Percentiles rank a stretch among this genome's conserved stretches.
These are phyloP conservation scores for Rhodofomes roseus DNA, from an alignment of 1,284 basidiomycete species.

Conservation along the genomic window DNA sequence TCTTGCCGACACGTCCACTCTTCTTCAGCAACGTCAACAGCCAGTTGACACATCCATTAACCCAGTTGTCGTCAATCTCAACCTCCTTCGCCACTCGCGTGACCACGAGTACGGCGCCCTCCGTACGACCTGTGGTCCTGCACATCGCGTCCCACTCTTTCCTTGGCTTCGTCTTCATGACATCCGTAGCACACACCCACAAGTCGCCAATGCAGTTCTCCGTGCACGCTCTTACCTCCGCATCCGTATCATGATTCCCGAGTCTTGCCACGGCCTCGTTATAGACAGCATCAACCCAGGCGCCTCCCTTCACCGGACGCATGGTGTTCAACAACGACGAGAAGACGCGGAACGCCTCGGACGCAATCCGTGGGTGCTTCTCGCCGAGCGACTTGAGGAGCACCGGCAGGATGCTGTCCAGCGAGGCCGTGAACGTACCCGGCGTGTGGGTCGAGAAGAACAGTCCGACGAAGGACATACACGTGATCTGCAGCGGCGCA, in stretches of 20 bases:
- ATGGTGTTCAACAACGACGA: constrained; percentile 64
- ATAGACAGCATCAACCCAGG: constrained; percentile 72
- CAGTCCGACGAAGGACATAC: constrained; percentile 79
- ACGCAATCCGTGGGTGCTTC: constrained; percentile 71
- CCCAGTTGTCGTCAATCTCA: constrained; percentile 71
- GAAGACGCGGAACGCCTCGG: constrained; percentile 82
- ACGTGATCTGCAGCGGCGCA: constrained; percentile 74
- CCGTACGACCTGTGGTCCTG: constrained; percentile 68
- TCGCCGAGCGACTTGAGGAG: constrained; percentile 72
- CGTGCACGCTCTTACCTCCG: constrained; percentile 83
- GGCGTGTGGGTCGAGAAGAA: constrained; percentile 84
- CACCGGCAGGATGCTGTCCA: constrained; percentile 67
- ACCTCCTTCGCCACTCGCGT: constrained; percentile 69
- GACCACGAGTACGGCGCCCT: constrained; percentile 70
- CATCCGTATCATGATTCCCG: constrained; percentile 81
- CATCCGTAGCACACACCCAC: constrained; percentile 82
- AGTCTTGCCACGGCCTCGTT: constrained; percentile 70
- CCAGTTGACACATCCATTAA: constrained; percentile 77
- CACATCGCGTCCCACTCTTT: constrained; percentile 84
- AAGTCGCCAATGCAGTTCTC: constrained; percentile 84
- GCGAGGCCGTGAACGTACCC: constrained; percentile 55
- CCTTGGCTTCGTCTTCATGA: constrained; percentile 53
- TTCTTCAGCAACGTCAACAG: constrained; percentile 75
- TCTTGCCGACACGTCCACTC: constrained; percentile 76
- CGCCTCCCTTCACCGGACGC: constrained; percentile 54